Evolutionary conservation across 2,329 filamentous ascomycete species (phyloP), one percentile per base, ranked within the genome.

Genomic region (Fusarium siculi): DNA sequence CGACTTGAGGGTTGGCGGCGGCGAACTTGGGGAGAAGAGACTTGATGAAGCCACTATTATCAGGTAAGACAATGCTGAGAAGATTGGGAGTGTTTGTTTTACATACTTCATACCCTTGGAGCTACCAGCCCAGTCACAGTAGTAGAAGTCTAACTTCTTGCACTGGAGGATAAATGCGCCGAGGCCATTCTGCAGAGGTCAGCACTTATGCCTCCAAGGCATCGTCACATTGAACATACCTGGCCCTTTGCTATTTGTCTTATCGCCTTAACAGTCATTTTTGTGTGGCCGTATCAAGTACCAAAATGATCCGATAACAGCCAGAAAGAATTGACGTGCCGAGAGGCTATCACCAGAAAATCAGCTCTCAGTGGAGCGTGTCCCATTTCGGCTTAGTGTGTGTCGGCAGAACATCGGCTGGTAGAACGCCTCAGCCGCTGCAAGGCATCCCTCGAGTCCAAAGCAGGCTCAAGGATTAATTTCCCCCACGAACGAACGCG

Each of bases 81-180:
- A 42, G 40, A 21, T 9, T 6, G 19, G 16, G 3, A 12, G 1
- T 3, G 21, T 32, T 1, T 30, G 10, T 21, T 18, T 28, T 11
- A 76, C 88, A 73, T 87, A 96, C 93, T 97, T 96, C 95, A 98
- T 98, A 80, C 96, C 96, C 79, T 87, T 91, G 42, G 96, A 98
- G 82, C 94, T 97, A 72, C 95, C 96, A 65, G 93, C 94, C 90
- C 93, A 95, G 88, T 98, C 95, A 87, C 96, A 98, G 87, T 97
- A 99, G 86, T 97, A 93, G 80, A 99, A 94, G 82, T 97, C 94
- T 82, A 99, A 87, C 81, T 92, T 93, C 87, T 94, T 97, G 91
- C 96, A 99, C 87, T 97, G 96, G 66, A 98, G 90, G 84, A 99
- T 94, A 87, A 98, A 98, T 81, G 95, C 93, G 79, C 96, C 96